Base-by-base conservation (phyloP, 116 monocot genomes). In the Posidonia oceanica region DNA sequence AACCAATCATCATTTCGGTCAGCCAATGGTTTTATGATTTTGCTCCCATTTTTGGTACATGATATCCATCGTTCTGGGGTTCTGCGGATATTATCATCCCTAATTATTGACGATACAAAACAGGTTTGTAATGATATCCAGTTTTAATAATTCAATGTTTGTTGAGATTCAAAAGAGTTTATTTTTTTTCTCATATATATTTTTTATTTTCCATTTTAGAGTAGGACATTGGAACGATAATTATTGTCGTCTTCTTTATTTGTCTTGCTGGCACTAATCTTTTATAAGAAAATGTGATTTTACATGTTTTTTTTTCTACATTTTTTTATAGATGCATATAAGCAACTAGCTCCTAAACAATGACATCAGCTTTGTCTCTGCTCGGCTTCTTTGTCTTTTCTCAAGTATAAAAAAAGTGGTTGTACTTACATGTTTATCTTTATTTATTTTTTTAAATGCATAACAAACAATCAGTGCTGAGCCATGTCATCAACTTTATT, bases 1-100 rank as follows among this genome's bases (percentile, higher is more conserved):
- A 99, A 88, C 70, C 99, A 99, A 60, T 84, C 86, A 71, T 74
- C 90, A 16, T 99, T 99, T 59, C 81, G 99, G 42, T 88, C 82
- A 29, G 77, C 78, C 56, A 88, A 85, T 82, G 99, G 99, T 2
- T 81, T 99, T 56, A 80, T 70, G 14, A 80, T 81, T 18, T 56
- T 89, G 72, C 86, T 93, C 67, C 93, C 99, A 29, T 86, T 99
- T 75, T 72, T 99, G 75, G 78, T 83, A 69, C 90, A 84, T 77
- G 94, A 93, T 77, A 82, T 69, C 67, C 99, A 99, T 75, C 82
- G 99, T 16, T 75, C 81, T 17, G 99, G 91, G 16, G 90, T 88
- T 74, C 77, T 99, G 21, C 76, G 94, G 67, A 64, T 99, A 75
- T 56, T 99, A 61, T 84, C 86, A 54, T 99, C 88, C 61, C 66